Evolutionary conservation across 345 rosid genomes (phyloP).

Genomic region (Lenwebbia sp.): DNA sequence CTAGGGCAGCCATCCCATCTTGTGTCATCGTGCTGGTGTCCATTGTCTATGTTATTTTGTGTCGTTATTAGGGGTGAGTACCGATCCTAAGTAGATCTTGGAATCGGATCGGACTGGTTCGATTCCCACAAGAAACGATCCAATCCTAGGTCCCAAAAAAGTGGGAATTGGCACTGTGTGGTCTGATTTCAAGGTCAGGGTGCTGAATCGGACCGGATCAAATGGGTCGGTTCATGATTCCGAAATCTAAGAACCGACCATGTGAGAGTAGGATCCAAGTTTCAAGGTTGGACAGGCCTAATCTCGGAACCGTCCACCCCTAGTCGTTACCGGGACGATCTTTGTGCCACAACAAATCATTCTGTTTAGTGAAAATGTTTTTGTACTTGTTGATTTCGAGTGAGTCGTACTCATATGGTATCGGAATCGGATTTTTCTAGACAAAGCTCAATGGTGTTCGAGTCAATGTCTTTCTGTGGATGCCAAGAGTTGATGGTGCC

Average conservation of each 20-base stretch:
- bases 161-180: rapidly evolving
- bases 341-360: not conserved
- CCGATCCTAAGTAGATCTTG: too few species aligned
- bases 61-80: too few species aligned
- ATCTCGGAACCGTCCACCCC: not conserved
- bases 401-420: not conserved
- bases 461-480: not conserved
- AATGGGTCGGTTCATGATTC: rapidly evolving
- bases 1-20: too few species aligned
- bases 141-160: too few species aligned
- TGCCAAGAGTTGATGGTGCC: not conserved
- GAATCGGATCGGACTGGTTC: too few species aligned
- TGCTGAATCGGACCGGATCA: rapidly evolving
- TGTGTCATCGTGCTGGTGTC: too few species aligned
- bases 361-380: not conserved
- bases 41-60: too few species aligned
- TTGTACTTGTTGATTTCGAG: not conserved
- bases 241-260: rapidly evolving
- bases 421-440: not conserved
- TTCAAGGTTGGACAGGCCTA: not conserved
- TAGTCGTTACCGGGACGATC: rapidly evolving
- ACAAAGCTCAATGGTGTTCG: not conserved
- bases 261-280: rapidly evolving
- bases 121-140: too few species aligned
- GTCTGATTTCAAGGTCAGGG: rapidly evolving